Percentiles rank a stretch among this genome's conserved stretches.
These are phyloP conservation scores for Trametes villosa DNA, from an alignment of 768 basidiomycete species.

Conservation along the genomic window DNA sequence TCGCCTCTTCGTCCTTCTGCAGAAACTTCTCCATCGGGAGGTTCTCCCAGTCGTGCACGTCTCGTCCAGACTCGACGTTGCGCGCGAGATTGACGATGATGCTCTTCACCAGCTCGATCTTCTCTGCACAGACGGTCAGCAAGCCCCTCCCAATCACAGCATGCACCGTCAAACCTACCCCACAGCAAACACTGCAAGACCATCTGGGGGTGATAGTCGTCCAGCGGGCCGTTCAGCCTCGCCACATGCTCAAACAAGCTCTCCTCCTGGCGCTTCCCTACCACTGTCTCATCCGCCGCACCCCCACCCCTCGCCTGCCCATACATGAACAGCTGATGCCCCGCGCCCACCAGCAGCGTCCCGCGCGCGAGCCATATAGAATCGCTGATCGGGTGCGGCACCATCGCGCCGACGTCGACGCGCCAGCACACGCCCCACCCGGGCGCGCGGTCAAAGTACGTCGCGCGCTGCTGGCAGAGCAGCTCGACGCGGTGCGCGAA, in stretches of 20 bases:
- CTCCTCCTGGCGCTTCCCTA: conserved; percentile 33
- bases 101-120: conserved; percentile 82
- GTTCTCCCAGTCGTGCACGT: conserved; percentile 45
- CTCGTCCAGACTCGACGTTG: conserved; percentile 41
- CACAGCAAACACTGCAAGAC: conserved; percentile 89
- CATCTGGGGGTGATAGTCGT: conserved; percentile 94
- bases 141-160: neutral
- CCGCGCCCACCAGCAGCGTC: conserved; percentile 78
- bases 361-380: conserved; percentile 92
- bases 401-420: conserved; percentile 75
- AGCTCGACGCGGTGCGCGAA: conserved; percentile 79
- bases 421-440: conserved; percentile 77
- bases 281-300: neutral
- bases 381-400: conserved; percentile 80
- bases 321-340: conserved; percentile 83
- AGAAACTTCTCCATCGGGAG: conserved; percentile 64
- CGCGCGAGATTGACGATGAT: conserved; percentile 72
- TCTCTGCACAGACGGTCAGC: conserved; percentile 52
- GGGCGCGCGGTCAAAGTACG: conserved; percentile 82
- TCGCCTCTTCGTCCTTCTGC: conserved; percentile 33
- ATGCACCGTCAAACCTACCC: conserved; percentile 55
- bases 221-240: conserved; percentile 80
- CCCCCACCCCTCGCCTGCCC: conserved; percentile 45
- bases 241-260: conserved; percentile 85
- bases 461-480: conserved; percentile 93